These are phyloP conservation scores for Phycomyces blakesleeanus DNA, from an alignment of 192 early-diverging fungal genomes.

Conservation along the genomic window DNA sequence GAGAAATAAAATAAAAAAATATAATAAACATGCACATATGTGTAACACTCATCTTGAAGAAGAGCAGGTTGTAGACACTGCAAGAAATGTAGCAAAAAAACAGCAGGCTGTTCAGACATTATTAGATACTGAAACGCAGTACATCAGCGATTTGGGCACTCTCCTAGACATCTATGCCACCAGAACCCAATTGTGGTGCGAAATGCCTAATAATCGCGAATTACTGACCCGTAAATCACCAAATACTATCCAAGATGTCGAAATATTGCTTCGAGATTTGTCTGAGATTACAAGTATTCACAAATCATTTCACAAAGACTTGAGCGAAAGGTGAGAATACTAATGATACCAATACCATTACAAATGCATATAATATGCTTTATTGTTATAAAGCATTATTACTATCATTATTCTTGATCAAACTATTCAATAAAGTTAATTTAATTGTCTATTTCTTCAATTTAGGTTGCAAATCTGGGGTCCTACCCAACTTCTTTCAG, in stretches of 20 bases:
- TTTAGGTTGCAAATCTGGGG: conserved; percentile 15
- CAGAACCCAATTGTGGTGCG: not conserved
- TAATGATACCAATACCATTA: too few species aligned
- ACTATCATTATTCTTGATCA: not conserved
- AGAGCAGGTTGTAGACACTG: conserved; percentile 13
- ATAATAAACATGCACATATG: too few species aligned
- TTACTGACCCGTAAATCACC: not conserved
- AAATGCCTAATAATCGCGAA: not conserved
- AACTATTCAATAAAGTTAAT: not conserved
- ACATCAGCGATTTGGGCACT: not conserved
- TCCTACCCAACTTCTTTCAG: conserved; percentile 13
- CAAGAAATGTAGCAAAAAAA: conserved; percentile 18
- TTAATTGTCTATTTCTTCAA: not conserved
- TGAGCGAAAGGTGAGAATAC: conserved; percentile 4
- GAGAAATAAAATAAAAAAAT: not conserved
- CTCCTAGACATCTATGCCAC: not conserved
- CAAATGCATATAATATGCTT: too few species aligned
- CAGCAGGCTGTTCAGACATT: conserved; percentile 1
- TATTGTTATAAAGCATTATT: too few species aligned
- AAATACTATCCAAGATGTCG: not conserved
- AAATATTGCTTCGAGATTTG: not conserved
- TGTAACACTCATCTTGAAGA: not conserved
- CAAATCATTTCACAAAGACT: not conserved
- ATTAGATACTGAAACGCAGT: not conserved
- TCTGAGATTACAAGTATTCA: not conserved